Percentiles rank a stretch among this genome's conserved stretches.
These are phyloP conservation scores for Podila clonocystis DNA, from an alignment of 192 early-diverging fungal genomes.

Conservation along the genomic window DNA sequence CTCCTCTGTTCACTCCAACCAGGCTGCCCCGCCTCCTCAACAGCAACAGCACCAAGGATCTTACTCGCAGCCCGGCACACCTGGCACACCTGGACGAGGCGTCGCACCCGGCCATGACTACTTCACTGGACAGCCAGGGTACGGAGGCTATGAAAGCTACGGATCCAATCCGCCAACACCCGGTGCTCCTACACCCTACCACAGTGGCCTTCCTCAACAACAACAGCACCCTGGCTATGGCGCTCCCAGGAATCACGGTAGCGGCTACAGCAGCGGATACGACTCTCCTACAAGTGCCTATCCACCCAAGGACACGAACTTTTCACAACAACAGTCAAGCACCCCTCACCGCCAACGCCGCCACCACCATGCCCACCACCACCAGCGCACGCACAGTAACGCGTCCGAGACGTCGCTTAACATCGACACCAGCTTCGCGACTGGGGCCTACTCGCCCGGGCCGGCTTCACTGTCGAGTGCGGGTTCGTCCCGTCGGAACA, in stretches of 20 bases:
- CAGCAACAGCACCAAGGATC: slow-evolving; percentile 17
- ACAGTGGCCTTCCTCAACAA: neutral
- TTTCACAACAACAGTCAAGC: neutral
- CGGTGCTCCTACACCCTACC: neutral
- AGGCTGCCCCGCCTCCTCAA: slow-evolving; percentile 2
- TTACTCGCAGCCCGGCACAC: slow-evolving; percentile 12
- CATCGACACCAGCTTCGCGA: slow-evolving; percentile 15
- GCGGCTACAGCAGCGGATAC: slow-evolving; percentile 31
- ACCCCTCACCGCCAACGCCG: slow-evolving; percentile 1
- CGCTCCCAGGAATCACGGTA: neutral
- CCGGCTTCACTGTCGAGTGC: slow-evolving; percentile 24
- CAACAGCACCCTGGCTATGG: neutral
- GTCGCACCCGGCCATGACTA: neutral
- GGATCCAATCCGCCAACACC: neutral
- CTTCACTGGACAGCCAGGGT: neutral
- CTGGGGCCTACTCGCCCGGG: slow-evolving; percentile 3
- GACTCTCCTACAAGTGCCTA: slow-evolving; percentile 25
- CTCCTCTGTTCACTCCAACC: slow-evolving; percentile 24
- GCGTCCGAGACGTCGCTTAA: slow-evolving; percentile 32
- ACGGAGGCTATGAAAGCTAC: neutral
- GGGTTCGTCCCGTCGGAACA: slow-evolving; percentile 22
- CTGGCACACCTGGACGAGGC: neutral
- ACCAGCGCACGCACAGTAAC: slow-evolving; percentile 27
- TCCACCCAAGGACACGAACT: slow-evolving; percentile 1
- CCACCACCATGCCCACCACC: slow-evolving; percentile 9